Conservation (phyloP, 495 filamentous ascomycete genomes). For the Poronia punctata region DNA sequence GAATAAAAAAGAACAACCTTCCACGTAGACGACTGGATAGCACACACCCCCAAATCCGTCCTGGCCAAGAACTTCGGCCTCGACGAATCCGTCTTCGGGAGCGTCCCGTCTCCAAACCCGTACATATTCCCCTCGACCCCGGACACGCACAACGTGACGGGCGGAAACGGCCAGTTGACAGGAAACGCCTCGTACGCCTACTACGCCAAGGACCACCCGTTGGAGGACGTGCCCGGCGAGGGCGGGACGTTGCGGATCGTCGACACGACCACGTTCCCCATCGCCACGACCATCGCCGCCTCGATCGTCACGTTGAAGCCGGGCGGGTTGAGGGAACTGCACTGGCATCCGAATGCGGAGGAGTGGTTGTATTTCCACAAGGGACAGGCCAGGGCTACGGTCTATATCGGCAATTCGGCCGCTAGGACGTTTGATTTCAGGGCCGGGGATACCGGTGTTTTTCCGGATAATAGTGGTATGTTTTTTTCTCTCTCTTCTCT, state of each 20-base stretch:
- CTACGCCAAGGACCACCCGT: conserved; percentile 42
- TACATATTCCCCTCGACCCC: conserved; percentile 53
- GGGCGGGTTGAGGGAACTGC: conserved; percentile 53
- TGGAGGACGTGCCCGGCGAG: conserved; percentile 49
- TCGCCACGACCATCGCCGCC: conserved; percentile 54
- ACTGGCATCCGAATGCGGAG: conserved; percentile 64
- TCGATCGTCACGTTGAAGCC: conserved; percentile 55
- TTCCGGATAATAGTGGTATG: conserved; percentile 55
- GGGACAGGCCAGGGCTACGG: conserved; percentile 51
- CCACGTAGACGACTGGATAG: conserved; percentile 58
- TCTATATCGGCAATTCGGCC: conserved; percentile 52
- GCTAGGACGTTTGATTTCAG: conserved; percentile 59
- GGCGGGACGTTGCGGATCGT: conserved; percentile 54
- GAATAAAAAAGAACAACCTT: conserved; percentile 46
- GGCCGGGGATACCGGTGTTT: conserved; percentile 57
- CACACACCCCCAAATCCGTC: conserved; percentile 52
- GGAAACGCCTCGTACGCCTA: conserved; percentile 54
- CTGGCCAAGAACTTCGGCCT: conserved; percentile 62
- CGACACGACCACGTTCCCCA: conserved; percentile 56
- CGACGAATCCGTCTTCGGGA: conserved; percentile 47
- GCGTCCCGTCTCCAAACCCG: conserved; percentile 48
- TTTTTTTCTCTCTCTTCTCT: not conserved
- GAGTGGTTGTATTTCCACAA: conserved; percentile 63
- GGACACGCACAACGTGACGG: conserved; percentile 42
- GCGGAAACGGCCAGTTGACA: conserved; percentile 38